Percentiles rank a stretch among this genome's conserved stretches.
phyloP scores from a whole-genome alignment of 2,329 filamentous ascomycete genomes.

The Alternaria novae-zelandiae region DNA sequence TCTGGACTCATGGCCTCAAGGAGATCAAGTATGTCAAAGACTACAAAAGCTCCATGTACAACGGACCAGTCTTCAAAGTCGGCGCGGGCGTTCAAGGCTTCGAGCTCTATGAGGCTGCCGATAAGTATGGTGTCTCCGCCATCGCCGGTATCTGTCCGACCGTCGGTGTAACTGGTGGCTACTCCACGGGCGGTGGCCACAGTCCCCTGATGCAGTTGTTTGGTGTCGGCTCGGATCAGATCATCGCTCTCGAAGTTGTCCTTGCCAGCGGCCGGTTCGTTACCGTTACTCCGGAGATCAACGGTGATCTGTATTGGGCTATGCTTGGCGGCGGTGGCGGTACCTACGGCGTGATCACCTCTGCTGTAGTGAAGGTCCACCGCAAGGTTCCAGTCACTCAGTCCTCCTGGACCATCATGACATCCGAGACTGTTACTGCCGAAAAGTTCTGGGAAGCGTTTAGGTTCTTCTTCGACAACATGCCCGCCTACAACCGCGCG shows the following conservation, averaged over 20 bases:
- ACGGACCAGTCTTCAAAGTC: conserved; percentile 38
- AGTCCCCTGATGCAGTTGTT: conserved; percentile 58
- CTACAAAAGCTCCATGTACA: conserved; percentile 34
- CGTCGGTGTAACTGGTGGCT: conserved; percentile 58
- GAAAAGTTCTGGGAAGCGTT: conserved; percentile 41
- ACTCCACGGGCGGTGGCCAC: conserved; percentile 59
- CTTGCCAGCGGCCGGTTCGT: conserved; percentile 35
- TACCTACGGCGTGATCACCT: conserved; percentile 45
- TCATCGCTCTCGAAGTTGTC: conserved; percentile 46
- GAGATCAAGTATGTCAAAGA: conserved; percentile 36
- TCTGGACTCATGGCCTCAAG: conserved; percentile 42
- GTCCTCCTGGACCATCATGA: conserved; percentile 41
- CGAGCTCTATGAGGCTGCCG: conserved; percentile 38
- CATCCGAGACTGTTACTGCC: conserved; percentile 34
- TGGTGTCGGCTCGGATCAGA: conserved; percentile 45
- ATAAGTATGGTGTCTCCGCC: conserved; percentile 37
- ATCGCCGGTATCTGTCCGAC: conserved; percentile 50
- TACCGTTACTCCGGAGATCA: conserved; percentile 36
- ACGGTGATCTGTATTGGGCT: conserved; percentile 48
- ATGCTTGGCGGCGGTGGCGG: conserved; percentile 48
- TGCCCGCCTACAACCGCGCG: conserved; percentile 31
- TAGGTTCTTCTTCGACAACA: conserved; percentile 28
- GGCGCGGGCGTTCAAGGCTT: conserved; percentile 42
- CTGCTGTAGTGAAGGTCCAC: conserved; percentile 42
- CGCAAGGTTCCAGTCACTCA: conserved; percentile 38